Base-by-base conservation (phyloP, 1,284 basidiomycete genomes). In the Naganishia cerealis region DNA sequence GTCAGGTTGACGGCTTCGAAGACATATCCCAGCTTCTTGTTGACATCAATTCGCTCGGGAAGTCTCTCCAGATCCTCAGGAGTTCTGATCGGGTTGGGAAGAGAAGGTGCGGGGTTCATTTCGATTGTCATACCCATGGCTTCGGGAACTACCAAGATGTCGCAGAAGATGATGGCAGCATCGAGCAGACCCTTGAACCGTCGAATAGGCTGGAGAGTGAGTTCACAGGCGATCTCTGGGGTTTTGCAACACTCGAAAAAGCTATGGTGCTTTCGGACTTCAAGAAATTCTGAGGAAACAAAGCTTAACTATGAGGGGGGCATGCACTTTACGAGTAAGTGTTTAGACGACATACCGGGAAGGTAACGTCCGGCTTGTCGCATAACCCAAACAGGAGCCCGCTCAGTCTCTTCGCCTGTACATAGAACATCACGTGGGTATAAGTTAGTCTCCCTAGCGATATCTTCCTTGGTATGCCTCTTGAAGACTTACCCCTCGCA, bases 321-420 rank as follows among this genome's bases (percentile, higher is more conserved):
- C 71, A 46, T 71, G 63, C 33, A 48, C 9, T 15, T 61, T 26
- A 54, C 29, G 24, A 9, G 39, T 42, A 29, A 18, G 50, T 21
- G 39, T 24, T 48, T 26, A 12, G 40, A 50, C 26, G n/a, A 80
- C 84, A 80, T 75, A 92, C 92, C 94, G 80, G 94, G 94, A 61
- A 97, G 86, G 81, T 96, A 96, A 65, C 94, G 86, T 55, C 95
- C 94, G 24, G 96, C 96, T 79, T 99, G 95, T 40, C 96, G 87
- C 95, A 99, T 99, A 70, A 98, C 91, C 95, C 95, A 99, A 70
- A 96, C 93, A 15, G 95, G 95, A 2, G 95, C 92, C 68, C 92
- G 87, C 76, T 92, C 90, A 0, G 93, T 94, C 78, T 87, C 84
- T 81, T 95, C 88, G 15, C 93, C 92, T 46, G 55, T 53, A 46